Evolutionary conservation across 108 stramenopile genomes (phyloP).

Genomic region (Parmales sp.): DNA sequence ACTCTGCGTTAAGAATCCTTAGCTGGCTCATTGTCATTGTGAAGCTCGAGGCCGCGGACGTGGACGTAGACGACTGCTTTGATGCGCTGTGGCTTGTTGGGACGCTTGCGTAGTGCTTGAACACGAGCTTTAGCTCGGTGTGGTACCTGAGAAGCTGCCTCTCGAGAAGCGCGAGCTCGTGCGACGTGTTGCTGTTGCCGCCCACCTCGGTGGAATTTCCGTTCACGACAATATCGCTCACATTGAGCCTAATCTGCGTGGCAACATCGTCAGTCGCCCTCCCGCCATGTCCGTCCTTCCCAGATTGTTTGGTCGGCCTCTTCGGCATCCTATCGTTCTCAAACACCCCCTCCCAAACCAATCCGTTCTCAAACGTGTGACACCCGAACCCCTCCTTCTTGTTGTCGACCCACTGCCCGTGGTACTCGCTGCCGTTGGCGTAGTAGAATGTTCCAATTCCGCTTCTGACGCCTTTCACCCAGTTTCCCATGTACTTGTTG

Average conservation of each 20-base stretch:
- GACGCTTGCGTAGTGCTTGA: not conserved
- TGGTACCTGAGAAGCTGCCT: not conserved
- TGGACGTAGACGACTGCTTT: no score
- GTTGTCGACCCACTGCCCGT: not conserved
- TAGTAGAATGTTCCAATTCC: not conserved
- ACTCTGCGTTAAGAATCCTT: not conserved
- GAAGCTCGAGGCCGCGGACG: not conserved
- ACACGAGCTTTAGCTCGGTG: slow-evolving; percentile 9
- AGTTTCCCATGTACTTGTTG: not conserved
- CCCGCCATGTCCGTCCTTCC: no score
- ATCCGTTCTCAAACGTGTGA: not conserved
- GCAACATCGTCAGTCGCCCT: slow-evolving; percentile 8
- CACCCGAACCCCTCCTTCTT: not conserved
- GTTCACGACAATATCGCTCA: not conserved
- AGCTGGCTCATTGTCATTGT: slow-evolving; percentile 4
- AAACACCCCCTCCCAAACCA: not conserved
- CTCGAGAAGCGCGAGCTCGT: slow-evolving; percentile 2
- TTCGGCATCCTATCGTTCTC: slow-evolving; percentile 7
- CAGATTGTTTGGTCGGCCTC: no score
- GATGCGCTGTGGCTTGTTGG: no score
- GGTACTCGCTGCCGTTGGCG: slow-evolving; percentile 10
- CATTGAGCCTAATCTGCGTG: not conserved
- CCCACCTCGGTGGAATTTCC: no score
- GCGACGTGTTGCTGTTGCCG: not conserved
- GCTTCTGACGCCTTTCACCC: not conserved